Evolutionary conservation across 139 green algal genomes (phyloP).

Genomic region (Bryopsis sp.): DNA sequence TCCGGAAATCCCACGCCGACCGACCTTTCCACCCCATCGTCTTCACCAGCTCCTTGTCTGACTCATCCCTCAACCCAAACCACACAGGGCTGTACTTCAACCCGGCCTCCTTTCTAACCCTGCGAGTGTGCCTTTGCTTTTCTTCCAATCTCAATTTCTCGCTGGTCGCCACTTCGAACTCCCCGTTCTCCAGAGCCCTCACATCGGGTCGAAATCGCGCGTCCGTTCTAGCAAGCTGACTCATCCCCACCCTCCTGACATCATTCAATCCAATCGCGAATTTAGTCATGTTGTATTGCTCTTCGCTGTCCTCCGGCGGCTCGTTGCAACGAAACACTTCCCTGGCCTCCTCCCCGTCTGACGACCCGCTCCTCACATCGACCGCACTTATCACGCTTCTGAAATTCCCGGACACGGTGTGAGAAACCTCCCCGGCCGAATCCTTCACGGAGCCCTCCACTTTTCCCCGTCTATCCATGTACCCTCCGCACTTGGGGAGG

Average conservation of each 20-base stretch:
- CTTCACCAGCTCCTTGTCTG: constrained; percentile 24
- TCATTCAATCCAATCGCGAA: constrained; percentile 85
- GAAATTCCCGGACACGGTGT: constrained; percentile 6
- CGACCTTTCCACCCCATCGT: constrained; percentile 17
- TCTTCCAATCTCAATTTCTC: constrained; percentile 82
- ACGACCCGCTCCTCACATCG: constrained; percentile 18
- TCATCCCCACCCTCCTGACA: constrained; percentile 45
- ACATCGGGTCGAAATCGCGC: constrained; percentile 71
- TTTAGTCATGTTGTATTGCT: constrained; percentile 34
- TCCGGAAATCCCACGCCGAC: constrained; percentile 39
- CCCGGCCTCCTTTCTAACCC: constrained; percentile 25
- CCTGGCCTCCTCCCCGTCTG: not conserved
- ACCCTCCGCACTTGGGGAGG: constrained; percentile 33
- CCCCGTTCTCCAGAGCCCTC: constrained; percentile 29
- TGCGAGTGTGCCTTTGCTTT: constrained; percentile 55
- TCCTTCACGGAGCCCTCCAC: constrained; percentile 30
- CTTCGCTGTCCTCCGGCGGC: not conserved
- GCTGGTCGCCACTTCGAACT: constrained; percentile 40
- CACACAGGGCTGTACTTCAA: constrained; percentile 29
- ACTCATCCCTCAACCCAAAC: constrained; percentile 27
- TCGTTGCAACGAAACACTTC: constrained; percentile 18
- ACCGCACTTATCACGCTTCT: not conserved
- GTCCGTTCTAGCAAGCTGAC: constrained; percentile 59
- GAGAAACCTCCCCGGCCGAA: constrained; percentile 20
- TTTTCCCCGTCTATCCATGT: constrained; percentile 27